Conservation (phyloP, 805 yeast genomes). For the Wickerhamiella qilinensis region DNA sequence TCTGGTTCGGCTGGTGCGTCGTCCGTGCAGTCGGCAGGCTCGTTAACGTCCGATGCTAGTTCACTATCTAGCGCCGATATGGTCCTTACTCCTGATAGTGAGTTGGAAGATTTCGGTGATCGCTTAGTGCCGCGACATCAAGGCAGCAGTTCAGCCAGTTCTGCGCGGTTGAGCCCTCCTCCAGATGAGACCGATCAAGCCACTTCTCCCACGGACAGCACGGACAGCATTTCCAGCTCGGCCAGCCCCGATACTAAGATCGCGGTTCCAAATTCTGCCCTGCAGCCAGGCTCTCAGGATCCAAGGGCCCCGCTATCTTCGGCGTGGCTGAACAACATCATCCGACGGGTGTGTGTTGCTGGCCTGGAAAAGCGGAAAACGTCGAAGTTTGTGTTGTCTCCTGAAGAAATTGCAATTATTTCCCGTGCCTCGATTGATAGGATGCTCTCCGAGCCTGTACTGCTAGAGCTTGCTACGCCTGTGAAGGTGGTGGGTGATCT, state of each 20-base stretch:
- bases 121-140: constrained; percentile 1
- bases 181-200: no score
- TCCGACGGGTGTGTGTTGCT: constrained; percentile 15
- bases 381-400: constrained; percentile 59
- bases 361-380: constrained; percentile 10
- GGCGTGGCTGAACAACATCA: constrained; percentile 13
- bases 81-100: constrained; percentile 3
- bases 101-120: not conserved
- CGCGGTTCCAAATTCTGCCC: no score
- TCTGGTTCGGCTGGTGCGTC: not conserved
- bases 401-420: constrained; percentile 66
- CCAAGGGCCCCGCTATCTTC: no score
- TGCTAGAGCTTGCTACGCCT: constrained; percentile 73
- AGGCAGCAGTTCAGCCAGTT: not conserved
- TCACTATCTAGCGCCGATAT: constrained; percentile 2
- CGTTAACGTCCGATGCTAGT: constrained; percentile 4
- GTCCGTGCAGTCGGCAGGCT: constrained; percentile 3
- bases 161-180: no score
- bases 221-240: no score
- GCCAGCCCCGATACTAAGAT: no score
- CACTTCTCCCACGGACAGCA: no score
- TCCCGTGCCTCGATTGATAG: constrained; percentile 77
- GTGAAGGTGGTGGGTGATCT: constrained; percentile 86
- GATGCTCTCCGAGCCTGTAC: constrained; percentile 75
- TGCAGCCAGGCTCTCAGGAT: no score